Base-by-base conservation (phyloP, 495 filamentous ascomycete species). In the Annulohypoxylon stygium region DNA sequence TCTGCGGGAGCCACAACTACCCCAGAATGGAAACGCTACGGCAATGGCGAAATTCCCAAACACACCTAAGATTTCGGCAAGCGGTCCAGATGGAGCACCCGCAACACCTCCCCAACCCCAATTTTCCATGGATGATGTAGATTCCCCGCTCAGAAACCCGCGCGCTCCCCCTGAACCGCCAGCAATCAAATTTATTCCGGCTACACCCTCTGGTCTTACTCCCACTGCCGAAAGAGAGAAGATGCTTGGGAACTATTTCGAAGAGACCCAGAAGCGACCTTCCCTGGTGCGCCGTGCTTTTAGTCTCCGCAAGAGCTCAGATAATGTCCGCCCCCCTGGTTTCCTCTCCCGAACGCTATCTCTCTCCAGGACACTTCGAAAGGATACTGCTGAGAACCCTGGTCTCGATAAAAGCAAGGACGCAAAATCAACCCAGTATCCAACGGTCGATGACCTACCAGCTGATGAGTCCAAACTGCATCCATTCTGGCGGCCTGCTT, bases 401-500 rank as follows among this genome's bases (percentile, higher is more conserved):
- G 26, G 34, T 7, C 45, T 26, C 12, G 73, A 75, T 7, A 83
- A 83, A 62, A 83, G 87, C 39, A 76, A 70, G 4, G 67, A 67
- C 6, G 48, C 73, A 20, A 70, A 60, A 23, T 18, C 59, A 14
- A 61, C 41, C 20, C 72, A 80, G 12, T 82, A 82, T 65, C 81
- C 82, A 0, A 81, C 82, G 7, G 73, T 79, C 1, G 82, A 83
- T 34, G 81, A 83, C 37, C 64, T 70, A 37, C 85, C 83, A 12
- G 57, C 79, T 1, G 86, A 88, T 58, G 84, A 86, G 39, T 86
- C 84, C 58, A 89, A 86, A 54, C 83, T 95, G 4, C 91, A 96
- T 75, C 93, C 93, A 1, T 91, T 92, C 79, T 97, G 94, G 94
- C 87, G 89, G 26, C 93, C 94, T 4, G 55, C 89, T 25, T 93